These are phyloP conservation scores for Syzygium jambos DNA, from an alignment of 345 rosid genomes.

Conservation along the genomic window DNA sequence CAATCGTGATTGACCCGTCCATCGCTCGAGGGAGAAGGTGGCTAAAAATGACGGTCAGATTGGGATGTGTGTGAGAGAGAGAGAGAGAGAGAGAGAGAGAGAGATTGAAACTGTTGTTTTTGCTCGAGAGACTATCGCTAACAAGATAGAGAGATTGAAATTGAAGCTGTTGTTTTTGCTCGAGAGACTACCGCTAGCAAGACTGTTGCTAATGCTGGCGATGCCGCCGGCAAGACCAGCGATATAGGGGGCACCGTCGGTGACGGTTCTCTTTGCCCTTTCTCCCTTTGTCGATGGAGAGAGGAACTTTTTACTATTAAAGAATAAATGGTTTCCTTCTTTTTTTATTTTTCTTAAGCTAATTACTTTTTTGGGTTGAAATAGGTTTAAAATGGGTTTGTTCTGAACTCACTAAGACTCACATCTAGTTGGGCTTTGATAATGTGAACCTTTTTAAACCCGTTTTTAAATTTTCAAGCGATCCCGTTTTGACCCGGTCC, in stretches of 20 bases:
- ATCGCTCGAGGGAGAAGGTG: background rate
- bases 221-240: background rate
- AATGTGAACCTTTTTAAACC: no score
- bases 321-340: no score
- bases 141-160: background rate
- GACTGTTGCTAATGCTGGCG: background rate
- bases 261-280: no score
- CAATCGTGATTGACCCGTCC: accelerated
- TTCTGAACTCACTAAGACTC: background rate
- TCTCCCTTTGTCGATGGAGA: no score
- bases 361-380: no score
- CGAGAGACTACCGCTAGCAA: background rate
- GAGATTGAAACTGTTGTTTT: background rate
- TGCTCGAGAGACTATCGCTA: background rate
- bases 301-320: no score
- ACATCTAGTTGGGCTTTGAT: background rate
- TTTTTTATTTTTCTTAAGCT: no score
- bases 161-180: background rate
- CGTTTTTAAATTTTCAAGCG: background rate
- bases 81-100: no score
- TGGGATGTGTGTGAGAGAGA: background rate
- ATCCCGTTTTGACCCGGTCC: no score
- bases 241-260: no score
- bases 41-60: background rate
- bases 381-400: no score